Conservation (phyloP, 345 rosid species). For the Noccaea bulbosa region DNA sequence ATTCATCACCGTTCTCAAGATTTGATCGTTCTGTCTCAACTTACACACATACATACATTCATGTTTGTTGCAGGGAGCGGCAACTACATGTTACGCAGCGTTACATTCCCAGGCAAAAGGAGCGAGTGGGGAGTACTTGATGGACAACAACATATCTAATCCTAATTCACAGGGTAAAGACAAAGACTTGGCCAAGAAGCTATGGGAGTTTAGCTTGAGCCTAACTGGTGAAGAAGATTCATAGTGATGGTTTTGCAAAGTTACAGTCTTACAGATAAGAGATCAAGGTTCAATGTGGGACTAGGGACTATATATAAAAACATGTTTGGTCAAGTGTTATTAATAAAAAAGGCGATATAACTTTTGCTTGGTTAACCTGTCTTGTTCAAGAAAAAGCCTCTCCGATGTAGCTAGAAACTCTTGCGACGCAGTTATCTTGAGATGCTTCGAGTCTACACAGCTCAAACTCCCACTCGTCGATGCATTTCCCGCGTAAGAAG, state of each 20-base stretch:
- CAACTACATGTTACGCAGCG: slow-evolving; percentile 79
- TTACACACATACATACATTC: neutral
- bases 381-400: neutral
- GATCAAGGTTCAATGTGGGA: neutral
- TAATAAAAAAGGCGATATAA: too few relatives aligned
- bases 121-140: slow-evolving; percentile 66
- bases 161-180: slow-evolving; percentile 54
- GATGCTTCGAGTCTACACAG: slow-evolving; percentile 22
- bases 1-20: neutral
- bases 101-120: slow-evolving; percentile 71
- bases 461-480: slow-evolving; percentile 33
- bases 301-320: neutral
- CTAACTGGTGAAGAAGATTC: slow-evolving; percentile 42
- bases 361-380: too few relatives aligned
- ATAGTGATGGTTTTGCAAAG: slow-evolving; percentile 13
- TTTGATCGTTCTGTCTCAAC: slow-evolving; percentile 3
- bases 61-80: slow-evolving; percentile 64
- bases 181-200: slow-evolving; percentile 55
- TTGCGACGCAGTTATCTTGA: slow-evolving; percentile 2
- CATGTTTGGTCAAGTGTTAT: neutral
- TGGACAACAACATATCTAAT: slow-evolving; percentile 55
- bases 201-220: slow-evolving; percentile 73
- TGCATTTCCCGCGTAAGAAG: neutral
- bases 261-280: slow-evolving; percentile 13
- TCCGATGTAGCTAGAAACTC: slow-evolving; percentile 20